phyloP scores from a whole-genome alignment of 176 grass and related monocot species.

The Oryza officinalis region DNA sequence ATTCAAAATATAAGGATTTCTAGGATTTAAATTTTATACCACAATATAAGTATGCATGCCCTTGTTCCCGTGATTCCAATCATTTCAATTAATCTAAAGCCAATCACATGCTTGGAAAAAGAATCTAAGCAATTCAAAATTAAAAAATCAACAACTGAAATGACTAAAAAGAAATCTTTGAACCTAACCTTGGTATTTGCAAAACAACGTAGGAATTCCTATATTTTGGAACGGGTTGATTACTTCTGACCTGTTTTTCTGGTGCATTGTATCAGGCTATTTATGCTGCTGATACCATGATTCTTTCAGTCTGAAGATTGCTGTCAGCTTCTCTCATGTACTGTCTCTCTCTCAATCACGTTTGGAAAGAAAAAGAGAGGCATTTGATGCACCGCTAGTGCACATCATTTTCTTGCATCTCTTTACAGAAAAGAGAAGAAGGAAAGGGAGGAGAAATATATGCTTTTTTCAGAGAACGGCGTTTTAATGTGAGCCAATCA shows the following conservation, averaged over 20 bases:
- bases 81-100: too few species aligned
- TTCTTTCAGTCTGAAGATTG: not conserved
- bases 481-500: slow-evolving; percentile 24
- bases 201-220: too few species aligned
- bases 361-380: slow-evolving; percentile 2
- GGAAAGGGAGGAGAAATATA: not conserved
- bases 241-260: not conserved
- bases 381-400: slow-evolving; percentile 47
- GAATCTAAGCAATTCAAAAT: too few species aligned
- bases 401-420: slow-evolving; percentile 22
- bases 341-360: not conserved
- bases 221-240: too few species aligned
- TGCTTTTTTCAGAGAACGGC: slow-evolving; percentile 14
- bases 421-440: not conserved
- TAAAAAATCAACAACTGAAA: too few species aligned
- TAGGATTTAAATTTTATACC: too few species aligned
- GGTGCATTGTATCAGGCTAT: not conserved
- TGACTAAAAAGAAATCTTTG: too few species aligned
- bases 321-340: slow-evolving; percentile 2
- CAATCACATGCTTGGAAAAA: too few species aligned
- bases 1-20: too few species aligned
- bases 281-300: not conserved
- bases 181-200: too few species aligned
- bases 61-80: too few species aligned
- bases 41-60: too few species aligned